phyloP scores from a whole-genome alignment of 164 flowering plant genomes.

The Berberis vulgaris region DNA sequence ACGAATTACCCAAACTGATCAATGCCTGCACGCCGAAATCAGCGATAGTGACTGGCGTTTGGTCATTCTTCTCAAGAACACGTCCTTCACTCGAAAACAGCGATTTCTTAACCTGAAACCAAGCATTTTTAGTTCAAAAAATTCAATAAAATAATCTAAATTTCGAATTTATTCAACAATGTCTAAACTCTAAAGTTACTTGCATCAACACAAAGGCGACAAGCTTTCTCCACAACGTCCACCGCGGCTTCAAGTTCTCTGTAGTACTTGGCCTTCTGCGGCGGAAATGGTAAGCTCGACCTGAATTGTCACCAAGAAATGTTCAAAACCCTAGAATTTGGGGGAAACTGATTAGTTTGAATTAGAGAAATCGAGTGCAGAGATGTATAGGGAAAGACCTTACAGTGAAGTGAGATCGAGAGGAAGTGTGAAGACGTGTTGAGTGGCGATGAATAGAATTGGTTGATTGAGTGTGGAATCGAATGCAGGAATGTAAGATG shows the following conservation, averaged over 20 bases:
- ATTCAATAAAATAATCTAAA: conserved; percentile 2
- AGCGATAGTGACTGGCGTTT: conserved; percentile 82
- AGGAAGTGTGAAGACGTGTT: not conserved
- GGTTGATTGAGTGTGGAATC: not conserved
- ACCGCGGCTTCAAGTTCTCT: conserved; percentile 80
- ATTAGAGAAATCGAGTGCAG: not conserved
- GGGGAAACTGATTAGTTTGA: not conserved
- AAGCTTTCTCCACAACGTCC: conserved; percentile 74
- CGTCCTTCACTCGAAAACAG: conserved; percentile 5
- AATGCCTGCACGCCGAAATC: conserved; percentile 95
- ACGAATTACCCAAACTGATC: conserved; percentile 63
- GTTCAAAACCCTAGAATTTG: conserved; percentile 1
- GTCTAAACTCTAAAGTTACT: not conserved
- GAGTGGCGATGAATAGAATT: not conserved
- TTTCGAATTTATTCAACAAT: not conserved
- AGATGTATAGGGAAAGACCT: conserved; percentile 6
- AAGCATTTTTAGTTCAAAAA: too few species aligned
- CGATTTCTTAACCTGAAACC: conserved; percentile 52
- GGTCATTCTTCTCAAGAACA: conserved; percentile 66
- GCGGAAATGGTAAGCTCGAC: conserved; percentile 49
- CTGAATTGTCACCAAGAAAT: conserved; percentile 16
- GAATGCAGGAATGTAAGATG: conserved; percentile 1
- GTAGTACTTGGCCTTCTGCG: conserved; percentile 50
- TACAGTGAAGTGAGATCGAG: conserved; percentile 8
- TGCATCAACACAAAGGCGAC: conserved; percentile 79